Base-by-base conservation (phyloP, 2,329 filamentous ascomycete genomes). In the Colletotrichum sublineola region DNA sequence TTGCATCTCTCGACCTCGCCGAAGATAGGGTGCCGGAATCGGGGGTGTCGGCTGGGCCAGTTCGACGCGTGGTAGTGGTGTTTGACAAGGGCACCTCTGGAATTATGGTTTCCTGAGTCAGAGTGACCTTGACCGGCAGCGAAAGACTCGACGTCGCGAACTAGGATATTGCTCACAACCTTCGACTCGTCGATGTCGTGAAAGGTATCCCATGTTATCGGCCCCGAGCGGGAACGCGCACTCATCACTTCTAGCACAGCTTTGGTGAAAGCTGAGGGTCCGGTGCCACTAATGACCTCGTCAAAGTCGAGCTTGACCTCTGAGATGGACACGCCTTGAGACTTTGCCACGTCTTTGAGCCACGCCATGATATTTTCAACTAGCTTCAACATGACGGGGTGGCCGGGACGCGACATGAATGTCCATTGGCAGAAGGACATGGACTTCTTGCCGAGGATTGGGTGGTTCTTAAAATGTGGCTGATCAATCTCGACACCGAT, bases 341-440 rank as follows among this genome's bases (percentile, higher is more conserved):
- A 79, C 61, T 82, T 81, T 2, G 91, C 86, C 3, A 93, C 85
- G 0, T 85, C 86, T 38, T 88, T 86, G 62, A 93, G 84, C 91
- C 91, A 93, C 1, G 82, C 78, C 80, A 93, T 87, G 78, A 93
- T 93, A 76, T 91, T 89, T 78, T 93, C 90, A 58, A 93, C 87
- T 4, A 94, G 84, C 42, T 84, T 83, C 79, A 93, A 84, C 90
- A 94, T 93, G 68, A 93, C 90, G 1, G 90, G 90, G 36, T 91
- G 86, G 24, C 85, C 83, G 0, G 92, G 91, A 77, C 93, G 92
- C 76, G 88, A 88, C 83, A 92, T 91, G 77, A 93, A 92, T 0
- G 92, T 93, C 92, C 92, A 94, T 77, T 93, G 92, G 79, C 91
- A 93, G 78, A 94, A 93, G 0, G 91, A 93, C 75, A 86, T 84